Evolutionary conservation across 169 alveolate genomes (phyloP).

Genomic region (Plasmodium yoelii): DNA sequence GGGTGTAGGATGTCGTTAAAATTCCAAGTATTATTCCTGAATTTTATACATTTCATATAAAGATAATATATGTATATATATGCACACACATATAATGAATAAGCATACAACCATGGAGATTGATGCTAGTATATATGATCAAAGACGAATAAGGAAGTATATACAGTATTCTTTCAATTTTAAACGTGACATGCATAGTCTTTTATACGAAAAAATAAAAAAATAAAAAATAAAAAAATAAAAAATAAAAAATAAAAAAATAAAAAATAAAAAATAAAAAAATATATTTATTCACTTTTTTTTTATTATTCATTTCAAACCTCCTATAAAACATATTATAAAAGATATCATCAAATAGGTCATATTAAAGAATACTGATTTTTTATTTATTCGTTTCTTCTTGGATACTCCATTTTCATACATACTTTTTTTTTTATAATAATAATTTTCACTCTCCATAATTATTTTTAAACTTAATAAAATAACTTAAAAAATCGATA

Average conservation of each 20-base stretch:
- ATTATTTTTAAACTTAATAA: neutral
- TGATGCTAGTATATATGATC: neutral
- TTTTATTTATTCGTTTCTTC: constrained; percentile 28
- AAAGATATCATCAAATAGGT: constrained; percentile 50
- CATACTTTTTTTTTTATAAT: constrained; percentile 21
- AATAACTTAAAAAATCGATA: neutral
- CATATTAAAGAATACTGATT: constrained; percentile 48
- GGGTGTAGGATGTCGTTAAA: constrained; percentile 68
- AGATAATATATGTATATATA: neutral
- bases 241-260: too few species aligned
- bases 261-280: too few species aligned
- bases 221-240: too few species aligned
- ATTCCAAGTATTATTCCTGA: constrained; percentile 61
- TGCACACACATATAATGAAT: neutral
- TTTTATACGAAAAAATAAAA: too few species aligned
- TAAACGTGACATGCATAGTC: too few species aligned
- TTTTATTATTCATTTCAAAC: constrained; percentile 11
- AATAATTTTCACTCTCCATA: constrained; percentile 43
- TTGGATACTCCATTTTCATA: constrained; percentile 31
- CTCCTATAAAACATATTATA: constrained; percentile 64
- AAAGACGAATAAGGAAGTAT: too few species aligned
- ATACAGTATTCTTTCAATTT: too few species aligned
- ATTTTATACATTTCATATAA: neutral
- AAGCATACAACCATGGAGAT: neutral
- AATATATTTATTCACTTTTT: constrained; percentile 1